Evolutionary conservation across 2,329 filamentous ascomycete genomes (phyloP).

Genomic region (Aspergillus melleus): DNA sequence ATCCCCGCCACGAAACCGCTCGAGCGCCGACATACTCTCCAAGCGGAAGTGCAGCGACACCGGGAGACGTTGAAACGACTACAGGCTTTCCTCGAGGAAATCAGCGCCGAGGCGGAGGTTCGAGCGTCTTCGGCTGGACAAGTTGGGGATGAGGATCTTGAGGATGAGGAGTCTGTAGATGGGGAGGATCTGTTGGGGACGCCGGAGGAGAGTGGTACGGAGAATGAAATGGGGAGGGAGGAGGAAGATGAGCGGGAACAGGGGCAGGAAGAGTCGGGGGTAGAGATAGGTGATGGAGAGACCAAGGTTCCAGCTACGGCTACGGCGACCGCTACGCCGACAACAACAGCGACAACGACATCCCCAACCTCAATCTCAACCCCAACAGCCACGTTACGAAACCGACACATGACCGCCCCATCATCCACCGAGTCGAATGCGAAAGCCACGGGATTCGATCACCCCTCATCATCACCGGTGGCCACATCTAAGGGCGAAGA

Average conservation of each 20-base stretch:
- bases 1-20: constrained; percentile 42
- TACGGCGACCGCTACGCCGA: constrained; percentile 6
- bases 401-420: constrained; percentile 17
- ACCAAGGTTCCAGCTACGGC: neutral
- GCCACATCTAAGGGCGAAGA: constrained; percentile 35
- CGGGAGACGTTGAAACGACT: constrained; percentile 35
- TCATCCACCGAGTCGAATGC: neutral
- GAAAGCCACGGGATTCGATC: constrained; percentile 8
- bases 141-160: constrained; percentile 4
- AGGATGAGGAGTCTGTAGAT: constrained; percentile 23
- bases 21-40: constrained; percentile 39
- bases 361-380: constrained; percentile 3
- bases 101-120: constrained; percentile 26
- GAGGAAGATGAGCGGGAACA: constrained; percentile 19
- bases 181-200: constrained; percentile 30
- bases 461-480: constrained; percentile 5
- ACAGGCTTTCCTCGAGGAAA: constrained; percentile 33
- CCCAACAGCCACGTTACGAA: constrained; percentile 26
- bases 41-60: constrained; percentile 42
- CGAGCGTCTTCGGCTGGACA: neutral
- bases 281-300: neutral
- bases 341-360: constrained; percentile 11
- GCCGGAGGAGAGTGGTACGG: constrained; percentile 21
- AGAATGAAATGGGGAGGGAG: constrained; percentile 9
- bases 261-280: neutral